Evolutionary conservation across 192 early-diverging fungal species (phyloP).

Genomic region (Backusella luteola): DNA sequence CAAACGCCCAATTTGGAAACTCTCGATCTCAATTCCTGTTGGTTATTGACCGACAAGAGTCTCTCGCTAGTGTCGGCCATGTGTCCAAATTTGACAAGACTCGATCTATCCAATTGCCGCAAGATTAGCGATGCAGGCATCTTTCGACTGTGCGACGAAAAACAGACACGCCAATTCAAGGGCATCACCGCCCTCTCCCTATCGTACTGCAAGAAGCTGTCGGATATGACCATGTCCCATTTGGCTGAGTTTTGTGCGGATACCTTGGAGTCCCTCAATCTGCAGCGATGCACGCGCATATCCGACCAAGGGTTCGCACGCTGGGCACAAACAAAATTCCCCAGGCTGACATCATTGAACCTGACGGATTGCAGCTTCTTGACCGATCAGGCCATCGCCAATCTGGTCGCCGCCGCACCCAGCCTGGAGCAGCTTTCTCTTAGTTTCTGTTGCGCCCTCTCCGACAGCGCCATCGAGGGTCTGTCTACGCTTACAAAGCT

Average conservation of each 20-base stretch:
- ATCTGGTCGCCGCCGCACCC: constrained; percentile 54
- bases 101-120: constrained; percentile 81
- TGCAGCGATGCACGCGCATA: constrained; percentile 79
- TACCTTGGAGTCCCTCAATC: constrained; percentile 57
- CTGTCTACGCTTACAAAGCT: constrained; percentile 46
- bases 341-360: constrained; percentile 49
- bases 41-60: constrained; percentile 70
- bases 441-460: constrained; percentile 77
- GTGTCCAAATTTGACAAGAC: constrained; percentile 43
- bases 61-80: constrained; percentile 43
- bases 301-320: constrained; percentile 58
- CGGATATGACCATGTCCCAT: constrained; percentile 56
- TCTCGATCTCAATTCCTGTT: constrained; percentile 64
- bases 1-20: constrained; percentile 37
- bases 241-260: constrained; percentile 42
- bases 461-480: constrained; percentile 50
- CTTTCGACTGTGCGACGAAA: constrained; percentile 40
- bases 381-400: constrained; percentile 59
- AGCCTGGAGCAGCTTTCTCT: constrained; percentile 54
- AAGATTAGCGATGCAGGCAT: constrained; percentile 70
- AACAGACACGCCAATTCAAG: not conserved
- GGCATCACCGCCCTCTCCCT: constrained; percentile 46
- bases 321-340: constrained; percentile 43
- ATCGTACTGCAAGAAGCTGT: constrained; percentile 79
- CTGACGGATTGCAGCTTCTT: constrained; percentile 78